Evolutionary conservation across 2,329 filamentous ascomycete genomes (phyloP), one percentile per base, ranked within the genome.

Genomic region (Stromatinia cepivora): DNA sequence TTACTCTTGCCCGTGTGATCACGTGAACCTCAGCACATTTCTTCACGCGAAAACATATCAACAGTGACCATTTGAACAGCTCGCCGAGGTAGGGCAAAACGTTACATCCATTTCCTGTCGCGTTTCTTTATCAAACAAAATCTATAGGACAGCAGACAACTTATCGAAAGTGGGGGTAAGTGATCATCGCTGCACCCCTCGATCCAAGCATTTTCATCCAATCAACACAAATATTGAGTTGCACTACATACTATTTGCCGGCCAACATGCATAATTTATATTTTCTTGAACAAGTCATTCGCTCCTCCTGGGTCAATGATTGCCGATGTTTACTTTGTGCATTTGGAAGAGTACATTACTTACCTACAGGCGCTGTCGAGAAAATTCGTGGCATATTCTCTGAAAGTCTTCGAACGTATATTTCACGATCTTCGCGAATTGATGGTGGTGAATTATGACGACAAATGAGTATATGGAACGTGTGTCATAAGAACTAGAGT

Each of bases 91-190:
- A 34, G 20, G 20, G 5, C 13, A 28, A 61, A 62, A 68, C 66
- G 66, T 67, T 68, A 45, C 66, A 68, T 68, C 22, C 10, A 67
- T 42, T 31, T 65, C 22, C 17, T 48, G 31, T 25, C 28, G 13
- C 42, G n/a, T 34, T 46, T 11, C 11, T 25, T n/a, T 20, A 25
- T 28, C 45, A 15, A 25, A 13, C 25, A 13, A 45, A 36, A n/a
- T 57, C 36, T 36, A n/a, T 53, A 34, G 52, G n/a, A 36, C 36
- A n/a, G 28, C 10, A 36, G 15, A 36, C 11, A 22, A 20, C 39
- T 54, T 46, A 28, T 63, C 22, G 39, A 61, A 48, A 68, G 57
- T 36, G 66, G 66, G 56, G 46, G 15, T 48, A 39, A 54, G 4
- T 54, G 54, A 62, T 62, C 34, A 52, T 53, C 66, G 25, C 15